Conservation (phyloP, 1,284 basidiomycete genomes). For the Rhodotorula sp. region DNA sequence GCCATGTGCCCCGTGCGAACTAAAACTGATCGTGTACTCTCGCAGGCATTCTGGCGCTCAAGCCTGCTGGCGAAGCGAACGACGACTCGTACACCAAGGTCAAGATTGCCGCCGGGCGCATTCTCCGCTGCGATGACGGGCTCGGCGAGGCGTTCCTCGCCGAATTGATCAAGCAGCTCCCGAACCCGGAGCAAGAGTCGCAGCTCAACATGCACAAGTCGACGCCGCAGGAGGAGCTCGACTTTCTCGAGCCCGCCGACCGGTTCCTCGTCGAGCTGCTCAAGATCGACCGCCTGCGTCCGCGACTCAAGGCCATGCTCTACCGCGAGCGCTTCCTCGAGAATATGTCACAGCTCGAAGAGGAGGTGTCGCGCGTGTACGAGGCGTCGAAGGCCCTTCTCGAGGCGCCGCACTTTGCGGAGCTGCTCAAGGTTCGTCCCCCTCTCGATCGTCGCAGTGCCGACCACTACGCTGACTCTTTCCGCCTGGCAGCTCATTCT, state of each 20-base stretch:
- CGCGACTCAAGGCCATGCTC: slow-evolving; percentile 91
- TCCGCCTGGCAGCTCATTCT: slow-evolving; percentile 69
- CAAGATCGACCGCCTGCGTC: slow-evolving; percentile 87
- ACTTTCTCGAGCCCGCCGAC: slow-evolving; percentile 86
- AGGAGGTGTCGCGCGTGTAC: slow-evolving; percentile 76
- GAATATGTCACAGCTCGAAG: slow-evolving; percentile 63
- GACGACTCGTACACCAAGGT: slow-evolving; percentile 37
- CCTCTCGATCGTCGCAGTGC: neutral
- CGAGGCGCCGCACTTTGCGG: slow-evolving; percentile 78
- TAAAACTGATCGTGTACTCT: neutral
- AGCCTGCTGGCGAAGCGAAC: slow-evolving; percentile 26
- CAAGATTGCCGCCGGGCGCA: slow-evolving; percentile 61
- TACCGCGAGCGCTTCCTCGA: slow-evolving; percentile 85
- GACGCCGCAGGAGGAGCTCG: slow-evolving; percentile 81
- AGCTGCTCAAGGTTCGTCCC: slow-evolving; percentile 69
- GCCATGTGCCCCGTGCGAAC: too few relatives aligned
- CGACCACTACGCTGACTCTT: slow-evolving; percentile 22
- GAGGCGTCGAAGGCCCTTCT: slow-evolving; percentile 75
- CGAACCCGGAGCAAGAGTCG: slow-evolving; percentile 84
- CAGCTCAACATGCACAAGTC: slow-evolving; percentile 89
- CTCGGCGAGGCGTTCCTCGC: slow-evolving; percentile 81
- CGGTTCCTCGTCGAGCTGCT: slow-evolving; percentile 96
- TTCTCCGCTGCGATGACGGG: slow-evolving; percentile 78
- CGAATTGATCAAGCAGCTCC: slow-evolving; percentile 80
- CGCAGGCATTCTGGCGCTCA: slow-evolving; percentile 34